Evolutionary conservation across 805 yeast species (phyloP), one percentile per base, ranked within the genome.

Genomic region (Cyberlindnera bimundalis): DNA sequence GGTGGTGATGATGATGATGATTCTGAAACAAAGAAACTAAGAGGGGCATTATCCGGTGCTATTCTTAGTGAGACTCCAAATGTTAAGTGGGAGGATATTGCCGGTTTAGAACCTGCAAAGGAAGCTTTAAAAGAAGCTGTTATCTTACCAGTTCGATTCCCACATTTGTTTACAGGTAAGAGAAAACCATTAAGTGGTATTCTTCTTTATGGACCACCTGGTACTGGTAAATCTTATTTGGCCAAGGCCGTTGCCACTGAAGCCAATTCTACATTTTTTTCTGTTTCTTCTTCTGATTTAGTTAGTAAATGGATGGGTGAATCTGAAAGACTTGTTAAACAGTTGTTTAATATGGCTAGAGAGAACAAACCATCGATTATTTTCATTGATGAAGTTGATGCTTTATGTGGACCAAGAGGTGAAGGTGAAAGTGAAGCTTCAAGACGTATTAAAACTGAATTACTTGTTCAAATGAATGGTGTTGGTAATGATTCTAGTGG

Each of bases 271-370:
- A 93, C 99, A 0, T 93, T 93, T 55, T 93, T 93, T 65, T 85
- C 96, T 2, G 96, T 93, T 1, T 84, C 95, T n/a, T 88, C 96
- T 0, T 85, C 96, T 12, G 99, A 93, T 63, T 74, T 93, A 55
- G 98, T 93, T 3, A 84, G 95, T 51, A 93, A 93, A 64, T 93
- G 99, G 99, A 91, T 91, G 97, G 99, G 99, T 55, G 99, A 93
- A 63, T 82, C 95, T 19, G 99, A 93, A 64, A 79, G 98, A 64
- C 76, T 93, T 42, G 98, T 93, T 20, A 93, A 91, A 62, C 97
- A 93, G 60, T 72, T 93, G 48, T 93, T 93, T 65, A 76, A 83
- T 25, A 87, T 91, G 96, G 99, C 99, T 5, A 74, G 99, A 50
- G 99, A 93, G 62, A 85, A 83, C 59, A 90, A 87, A 58, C 99